Conservation (phyloP, 139 green algal species). For the Astrephomene gubernaculifera region DNA sequence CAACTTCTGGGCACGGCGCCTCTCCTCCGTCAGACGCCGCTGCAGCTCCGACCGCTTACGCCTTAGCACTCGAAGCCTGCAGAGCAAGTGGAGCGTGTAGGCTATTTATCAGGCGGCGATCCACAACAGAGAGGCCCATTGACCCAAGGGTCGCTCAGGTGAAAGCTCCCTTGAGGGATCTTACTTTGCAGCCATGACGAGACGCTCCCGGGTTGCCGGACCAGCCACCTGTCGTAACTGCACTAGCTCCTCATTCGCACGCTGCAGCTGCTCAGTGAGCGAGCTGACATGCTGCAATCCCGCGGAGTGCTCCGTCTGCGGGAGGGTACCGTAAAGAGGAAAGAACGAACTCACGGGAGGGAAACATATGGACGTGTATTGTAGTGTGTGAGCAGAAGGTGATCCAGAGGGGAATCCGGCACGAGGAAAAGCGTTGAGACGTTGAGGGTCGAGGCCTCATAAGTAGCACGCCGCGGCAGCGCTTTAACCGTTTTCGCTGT, state of each 20-base stretch:
- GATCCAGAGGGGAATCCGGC: no score
- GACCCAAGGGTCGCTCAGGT: background rate
- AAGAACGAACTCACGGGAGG: no score
- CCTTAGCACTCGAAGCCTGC: conserved; percentile 11
- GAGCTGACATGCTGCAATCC: background rate
- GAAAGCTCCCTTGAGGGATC: background rate
- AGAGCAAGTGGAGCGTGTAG: no score
- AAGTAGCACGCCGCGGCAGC: no score
- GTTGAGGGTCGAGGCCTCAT: no score
- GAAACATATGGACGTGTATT: no score
- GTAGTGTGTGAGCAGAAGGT: no score
- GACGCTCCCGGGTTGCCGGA: conserved; percentile 1
- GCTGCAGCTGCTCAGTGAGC: background rate
- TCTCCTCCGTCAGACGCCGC: background rate
- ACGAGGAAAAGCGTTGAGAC: no score
- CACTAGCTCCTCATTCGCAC: background rate
- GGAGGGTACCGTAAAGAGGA: no score
- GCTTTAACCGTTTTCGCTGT: no score
- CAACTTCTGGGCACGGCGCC: background rate
- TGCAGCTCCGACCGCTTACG: conserved; percentile 19
- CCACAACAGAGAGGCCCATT: no score
- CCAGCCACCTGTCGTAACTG: background rate
- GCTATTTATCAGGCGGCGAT: no score
- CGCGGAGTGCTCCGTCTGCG: background rate
- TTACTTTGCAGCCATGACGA: conserved; percentile 22